These are phyloP conservation scores for Shiraia bambusicola DNA, from an alignment of 2,329 filamentous ascomycete genomes.

Conservation along the genomic window DNA sequence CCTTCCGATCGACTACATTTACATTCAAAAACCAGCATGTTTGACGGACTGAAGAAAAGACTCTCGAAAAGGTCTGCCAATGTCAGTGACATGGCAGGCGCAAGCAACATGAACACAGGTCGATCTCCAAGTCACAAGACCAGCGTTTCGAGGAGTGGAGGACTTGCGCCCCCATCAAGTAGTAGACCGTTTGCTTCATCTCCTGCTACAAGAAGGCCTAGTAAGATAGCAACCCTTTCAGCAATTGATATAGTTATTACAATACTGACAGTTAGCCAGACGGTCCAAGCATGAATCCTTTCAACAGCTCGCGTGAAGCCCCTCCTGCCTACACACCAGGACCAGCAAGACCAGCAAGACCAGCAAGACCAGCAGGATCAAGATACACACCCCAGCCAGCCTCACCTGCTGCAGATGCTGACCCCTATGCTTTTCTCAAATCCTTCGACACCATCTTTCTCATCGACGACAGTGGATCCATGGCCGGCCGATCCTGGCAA, in stretches of 20 bases:
- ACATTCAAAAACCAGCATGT: conserved; percentile 12
- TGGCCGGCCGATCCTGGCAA: conserved; percentile 74
- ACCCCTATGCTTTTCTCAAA: conserved; percentile 73
- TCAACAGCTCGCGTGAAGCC: conserved; percentile 39
- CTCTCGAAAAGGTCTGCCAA: conserved; percentile 15
- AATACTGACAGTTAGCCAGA: conserved; percentile 18
- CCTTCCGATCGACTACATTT: conserved; percentile 1
- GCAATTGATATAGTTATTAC: background rate
- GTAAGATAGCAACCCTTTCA: conserved; percentile 29
- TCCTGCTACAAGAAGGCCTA: conserved; percentile 43
- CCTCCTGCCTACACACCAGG: conserved; percentile 47
- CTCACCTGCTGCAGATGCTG: conserved; percentile 34
- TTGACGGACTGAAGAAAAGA: conserved; percentile 17
- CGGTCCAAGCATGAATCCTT: conserved; percentile 29
- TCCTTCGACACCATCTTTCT: conserved; percentile 86
- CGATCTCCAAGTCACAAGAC: conserved; percentile 3
- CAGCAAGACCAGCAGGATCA: conserved; percentile 3
- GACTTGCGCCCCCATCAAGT: conserved; percentile 17
- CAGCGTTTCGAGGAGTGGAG: conserved; percentile 14
- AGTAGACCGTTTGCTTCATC: conserved; percentile 25
- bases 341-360: conserved; percentile 8
- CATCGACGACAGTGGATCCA: conserved; percentile 89
- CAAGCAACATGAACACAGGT: too few relatives aligned
- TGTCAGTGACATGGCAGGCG: conserved; percentile 4
- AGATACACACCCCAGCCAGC: conserved; percentile 2